phyloP scores from a whole-genome alignment of 805 yeast species.

The Candida loeiensis region DNA sequence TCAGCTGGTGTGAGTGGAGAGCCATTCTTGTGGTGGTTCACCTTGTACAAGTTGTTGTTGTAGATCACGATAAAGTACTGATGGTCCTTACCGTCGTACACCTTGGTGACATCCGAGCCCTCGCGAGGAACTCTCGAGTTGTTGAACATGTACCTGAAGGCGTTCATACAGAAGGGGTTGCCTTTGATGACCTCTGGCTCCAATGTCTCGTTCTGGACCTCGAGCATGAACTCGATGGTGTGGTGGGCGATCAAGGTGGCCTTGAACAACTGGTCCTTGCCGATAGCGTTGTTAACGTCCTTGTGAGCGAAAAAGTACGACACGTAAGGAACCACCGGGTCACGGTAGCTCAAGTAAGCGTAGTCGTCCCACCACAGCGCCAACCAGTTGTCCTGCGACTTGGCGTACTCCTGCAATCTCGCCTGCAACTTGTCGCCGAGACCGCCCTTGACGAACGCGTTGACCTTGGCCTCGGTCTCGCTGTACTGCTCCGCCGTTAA shows the following conservation, averaged over 20 bases:
- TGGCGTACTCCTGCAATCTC: slow-evolving; percentile 57
- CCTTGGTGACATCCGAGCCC: slow-evolving; percentile 58
- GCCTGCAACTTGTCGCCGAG: slow-evolving; percentile 65
- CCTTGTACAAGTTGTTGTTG: slow-evolving; percentile 78
- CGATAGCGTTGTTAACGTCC: slow-evolving; percentile 56
- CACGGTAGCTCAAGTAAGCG: slow-evolving; percentile 86
- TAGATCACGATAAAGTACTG: slow-evolving; percentile 69
- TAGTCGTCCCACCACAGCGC: slow-evolving; percentile 91
- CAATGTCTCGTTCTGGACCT: slow-evolving; percentile 66
- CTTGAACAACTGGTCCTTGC: slow-evolving; percentile 62
- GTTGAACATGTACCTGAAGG: slow-evolving; percentile 88
- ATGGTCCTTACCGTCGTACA: slow-evolving; percentile 48
- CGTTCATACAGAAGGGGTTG: slow-evolving; percentile 91
- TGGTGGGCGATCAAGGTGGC: slow-evolving; percentile 72
- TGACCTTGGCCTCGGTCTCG: slow-evolving; percentile 52
- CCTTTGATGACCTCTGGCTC: slow-evolving; percentile 78
- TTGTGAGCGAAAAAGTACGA: slow-evolving; percentile 86
- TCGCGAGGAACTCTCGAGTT: slow-evolving; percentile 75
- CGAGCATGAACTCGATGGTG: slow-evolving; percentile 62
- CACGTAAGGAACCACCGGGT: slow-evolving; percentile 92
- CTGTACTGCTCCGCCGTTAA: slow-evolving; percentile 49
- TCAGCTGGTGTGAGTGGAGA: slow-evolving; percentile 43
- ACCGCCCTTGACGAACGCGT: slow-evolving; percentile 63
- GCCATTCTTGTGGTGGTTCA: slow-evolving; percentile 54
- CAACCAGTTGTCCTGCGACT: slow-evolving; percentile 79